Base-by-base conservation (phyloP, 2,329 filamentous ascomycete species). In the Botrytis medusae region DNA sequence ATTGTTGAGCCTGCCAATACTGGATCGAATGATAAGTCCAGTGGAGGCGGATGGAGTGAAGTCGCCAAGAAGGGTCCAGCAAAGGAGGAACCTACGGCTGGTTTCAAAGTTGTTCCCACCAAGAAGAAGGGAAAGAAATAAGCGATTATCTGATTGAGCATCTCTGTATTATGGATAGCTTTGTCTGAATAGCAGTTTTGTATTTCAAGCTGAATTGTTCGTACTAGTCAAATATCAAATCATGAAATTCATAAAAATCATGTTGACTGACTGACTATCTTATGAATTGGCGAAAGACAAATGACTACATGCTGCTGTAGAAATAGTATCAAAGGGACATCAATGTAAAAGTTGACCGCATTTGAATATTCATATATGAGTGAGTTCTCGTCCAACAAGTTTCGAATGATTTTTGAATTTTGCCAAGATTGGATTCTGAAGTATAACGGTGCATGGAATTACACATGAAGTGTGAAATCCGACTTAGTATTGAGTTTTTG, bases 41-140 rank as follows among this genome's bases (percentile, higher is more conserved):
- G 93, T 72, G 95, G 95, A n/a, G 91, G 93, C 72, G 95, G 95
- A 32, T 99, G 96, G 96, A 97, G 88, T 78, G 96, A 98, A 84
- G 96, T 99, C 70, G 96, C 96, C 1, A 98, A 98, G 90, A 98
- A 98, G 87, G 92, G 92, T 67, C 83, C 84, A 72, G 84, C 85
- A 72, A 83, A 82, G 75, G 83, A 84, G 79, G 83, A 78, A 79
- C 76, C 78, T 69, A 76, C 83, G 67, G 81, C 83, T 61, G 88
- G 86, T 37, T 98, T 98, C 85, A 96, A 96, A 86, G 93, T 98
- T 71, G 95, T 98, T 18, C 90, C 93, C 22, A 88, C 91, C 76
- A 95, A 96, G 83, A 98, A 98, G 90, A 97, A 97, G 89, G 91
- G 92, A 81, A 92, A 92, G 86, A 94, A 91, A 86, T 91, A 74